Evolutionary conservation across 2,329 filamentous ascomycete genomes (phyloP), one percentile per base, ranked within the genome.

Genomic region (Pseudogymnoascus sp.): DNA sequence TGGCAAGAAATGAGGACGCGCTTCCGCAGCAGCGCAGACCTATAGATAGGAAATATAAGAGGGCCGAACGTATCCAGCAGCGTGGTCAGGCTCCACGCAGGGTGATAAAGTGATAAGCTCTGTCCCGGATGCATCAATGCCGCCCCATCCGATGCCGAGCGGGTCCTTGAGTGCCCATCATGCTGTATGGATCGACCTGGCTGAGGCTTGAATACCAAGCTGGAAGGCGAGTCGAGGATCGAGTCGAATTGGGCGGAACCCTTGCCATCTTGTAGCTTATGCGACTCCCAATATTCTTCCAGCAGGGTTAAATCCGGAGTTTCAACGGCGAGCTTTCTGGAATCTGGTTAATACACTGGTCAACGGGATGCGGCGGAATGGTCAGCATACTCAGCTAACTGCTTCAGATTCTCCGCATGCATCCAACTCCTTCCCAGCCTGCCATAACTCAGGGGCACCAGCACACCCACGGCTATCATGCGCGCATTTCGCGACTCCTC

Each of bases 381-480:
- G 15, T 2, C 33, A 25, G 71, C 74, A 66, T 78, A 91, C 85
- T 79, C 79, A 58, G 91, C 90, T 73, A 97, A 80, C 25, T 82
- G 80, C 75, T 89, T 89, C 65, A 99, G 74, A 18, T 78, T 82
- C 61, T 88, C 83, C 5, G 91, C 91, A 76, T 97, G 91, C 66
- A 87, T 83, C 94, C 94, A 99, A 59, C 88, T 89, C 65, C 92
- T 84, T 3, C 94, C 94, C 20, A 97, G 78, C 60, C 91, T 83
- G 22, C 93, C 93, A 70, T 89, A 89, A 71, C 88, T 93, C 59
- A 96, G 75, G 6, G 91, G 90, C 1, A 97, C 91, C 66, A 99
- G 77, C 28, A 93, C 84, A 39, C 94, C 94, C 1, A 97, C 91
- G 12, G 93, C 89, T 65, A 97, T 86, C 85, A 99, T 97, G 68